Conservation (phyloP, 177 flowering plant genomes). For the Vitis hybrid region DNA sequence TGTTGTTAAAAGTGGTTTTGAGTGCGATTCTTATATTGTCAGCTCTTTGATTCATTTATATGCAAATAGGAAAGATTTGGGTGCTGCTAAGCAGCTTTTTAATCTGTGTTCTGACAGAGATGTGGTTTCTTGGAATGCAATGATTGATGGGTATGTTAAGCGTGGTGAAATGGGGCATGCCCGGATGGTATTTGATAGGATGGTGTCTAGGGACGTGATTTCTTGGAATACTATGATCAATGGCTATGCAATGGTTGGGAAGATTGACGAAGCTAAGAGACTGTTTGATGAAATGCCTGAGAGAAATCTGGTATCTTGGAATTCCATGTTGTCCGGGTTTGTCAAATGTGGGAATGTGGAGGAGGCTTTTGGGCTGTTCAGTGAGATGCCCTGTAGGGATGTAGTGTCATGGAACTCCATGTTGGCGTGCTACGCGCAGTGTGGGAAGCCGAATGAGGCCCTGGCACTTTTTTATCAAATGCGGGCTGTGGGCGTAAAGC, state of each 20-base stretch:
- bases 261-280: no score
- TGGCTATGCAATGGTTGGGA: no score
- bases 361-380: no score
- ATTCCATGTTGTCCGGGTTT: neutral
- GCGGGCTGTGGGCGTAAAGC: constrained; percentile 19
- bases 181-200: no score
- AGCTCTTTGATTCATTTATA: constrained; percentile 37
- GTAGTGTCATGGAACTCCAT: constrained; percentile 17
- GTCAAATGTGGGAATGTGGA: no score
- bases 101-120: constrained; percentile 18
- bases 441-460: constrained; percentile 46
- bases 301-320: no score
- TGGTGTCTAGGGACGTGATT: no score
- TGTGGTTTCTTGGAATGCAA: constrained; percentile 11
- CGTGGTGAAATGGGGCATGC: constrained; percentile 3
- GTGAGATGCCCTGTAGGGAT: constrained; percentile 1
- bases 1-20: constrained; percentile 21
- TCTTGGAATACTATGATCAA: no score
- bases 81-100: constrained; percentile 23
- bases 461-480: constrained; percentile 35
- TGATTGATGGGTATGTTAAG: constrained; percentile 24
- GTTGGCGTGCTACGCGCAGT: no score
- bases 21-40: constrained; percentile 28
- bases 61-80: constrained; percentile 21
- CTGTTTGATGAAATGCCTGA: no score